Percentiles rank a stretch among this genome's conserved stretches.
These are phyloP conservation scores for Ceratobasidium papillatum DNA, from an alignment of 1,284 basidiomycete genomes.

Conservation along the genomic window DNA sequence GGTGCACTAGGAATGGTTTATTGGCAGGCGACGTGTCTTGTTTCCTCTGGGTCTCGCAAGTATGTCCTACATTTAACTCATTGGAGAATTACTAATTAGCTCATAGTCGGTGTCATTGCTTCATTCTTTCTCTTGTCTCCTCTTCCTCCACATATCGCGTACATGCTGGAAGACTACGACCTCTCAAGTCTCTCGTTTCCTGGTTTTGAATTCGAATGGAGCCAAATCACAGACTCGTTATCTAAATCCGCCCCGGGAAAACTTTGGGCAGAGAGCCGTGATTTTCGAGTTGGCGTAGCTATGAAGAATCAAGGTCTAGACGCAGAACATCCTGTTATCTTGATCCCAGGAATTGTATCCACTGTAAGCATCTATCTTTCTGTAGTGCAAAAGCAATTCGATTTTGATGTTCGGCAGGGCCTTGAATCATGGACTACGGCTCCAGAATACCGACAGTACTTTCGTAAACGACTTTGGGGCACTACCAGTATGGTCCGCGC, in stretches of 20 bases:
- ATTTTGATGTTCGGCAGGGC: constrained; percentile 56
- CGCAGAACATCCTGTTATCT: constrained; percentile 44
- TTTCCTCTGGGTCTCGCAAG: constrained; percentile 43
- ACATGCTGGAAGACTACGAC: constrained; percentile 44
- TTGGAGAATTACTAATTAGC: not conserved
- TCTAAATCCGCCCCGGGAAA: constrained; percentile 42
- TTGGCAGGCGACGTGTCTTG: constrained; percentile 40
- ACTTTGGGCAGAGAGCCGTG: constrained; percentile 42
- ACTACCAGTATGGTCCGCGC: constrained; percentile 83
- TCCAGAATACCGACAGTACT: constrained; percentile 79
- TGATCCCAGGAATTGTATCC: constrained; percentile 44
- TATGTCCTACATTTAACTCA: constrained; percentile 1
- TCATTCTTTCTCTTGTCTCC: constrained; percentile 43
- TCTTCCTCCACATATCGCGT: constrained; percentile 41
- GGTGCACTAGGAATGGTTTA: constrained; percentile 29
- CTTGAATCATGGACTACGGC: constrained; percentile 88
- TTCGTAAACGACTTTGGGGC: constrained; percentile 88
- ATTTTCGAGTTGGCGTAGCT: constrained; percentile 42
- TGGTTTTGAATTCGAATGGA: constrained; percentile 44
- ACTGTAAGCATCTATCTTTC: constrained; percentile 34
- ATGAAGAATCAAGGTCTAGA: constrained; percentile 38
- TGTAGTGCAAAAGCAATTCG: not conserved
- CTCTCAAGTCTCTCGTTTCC: constrained; percentile 40
- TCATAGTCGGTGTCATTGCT: constrained; percentile 42
- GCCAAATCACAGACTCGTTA: constrained; percentile 41